phyloP scores from a whole-genome alignment of 345 rosid genomes.

The Hirschfeldia incana region DNA sequence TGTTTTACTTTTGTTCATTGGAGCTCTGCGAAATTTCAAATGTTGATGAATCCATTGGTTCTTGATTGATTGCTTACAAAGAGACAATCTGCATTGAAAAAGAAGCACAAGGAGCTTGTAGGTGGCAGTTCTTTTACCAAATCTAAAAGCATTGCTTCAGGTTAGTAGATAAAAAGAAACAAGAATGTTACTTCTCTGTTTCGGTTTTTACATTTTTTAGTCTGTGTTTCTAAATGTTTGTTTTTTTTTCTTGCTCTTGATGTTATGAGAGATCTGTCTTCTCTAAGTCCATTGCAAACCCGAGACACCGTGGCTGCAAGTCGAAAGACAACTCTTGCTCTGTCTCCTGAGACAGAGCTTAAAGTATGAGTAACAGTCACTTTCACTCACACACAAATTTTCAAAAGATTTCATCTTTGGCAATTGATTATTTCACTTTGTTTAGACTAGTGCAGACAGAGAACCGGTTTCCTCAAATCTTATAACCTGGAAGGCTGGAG shows the following conservation, averaged over 20 bases:
- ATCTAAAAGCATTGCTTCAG: conserved; percentile 48
- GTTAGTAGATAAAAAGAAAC: conserved; percentile 38
- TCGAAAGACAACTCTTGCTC: conserved; percentile 31
- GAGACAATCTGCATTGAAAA: conserved; percentile 82
- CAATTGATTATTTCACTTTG: neutral
- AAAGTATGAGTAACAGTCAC: conserved; percentile 20
- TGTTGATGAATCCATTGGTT: neutral
- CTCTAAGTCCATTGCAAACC: conserved; percentile 45
- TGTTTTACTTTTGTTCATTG: conserved; percentile 8
- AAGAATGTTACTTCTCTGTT: neutral
- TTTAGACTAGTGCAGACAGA: conserved; percentile 21
- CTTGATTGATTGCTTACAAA: conserved; percentile 36
- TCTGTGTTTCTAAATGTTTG: conserved; percentile 33
- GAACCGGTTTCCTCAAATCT: conserved; percentile 9
- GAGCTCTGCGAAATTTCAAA: neutral
- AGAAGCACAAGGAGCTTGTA: conserved; percentile 61
- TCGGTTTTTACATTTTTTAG: neutral
- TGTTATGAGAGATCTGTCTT: conserved; percentile 43
- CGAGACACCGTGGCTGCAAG: conserved; percentile 2
- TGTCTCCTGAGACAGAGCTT: conserved; percentile 25
- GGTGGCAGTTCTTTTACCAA: conserved; percentile 33
- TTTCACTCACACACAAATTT: neutral
- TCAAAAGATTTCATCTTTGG: neutral
- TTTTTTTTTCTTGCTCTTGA: conserved; percentile 32
- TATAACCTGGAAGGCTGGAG: conserved; percentile 30